phyloP scores from a whole-genome alignment of 495 filamentous ascomycete species.

The Parachaetomium inaequale region DNA sequence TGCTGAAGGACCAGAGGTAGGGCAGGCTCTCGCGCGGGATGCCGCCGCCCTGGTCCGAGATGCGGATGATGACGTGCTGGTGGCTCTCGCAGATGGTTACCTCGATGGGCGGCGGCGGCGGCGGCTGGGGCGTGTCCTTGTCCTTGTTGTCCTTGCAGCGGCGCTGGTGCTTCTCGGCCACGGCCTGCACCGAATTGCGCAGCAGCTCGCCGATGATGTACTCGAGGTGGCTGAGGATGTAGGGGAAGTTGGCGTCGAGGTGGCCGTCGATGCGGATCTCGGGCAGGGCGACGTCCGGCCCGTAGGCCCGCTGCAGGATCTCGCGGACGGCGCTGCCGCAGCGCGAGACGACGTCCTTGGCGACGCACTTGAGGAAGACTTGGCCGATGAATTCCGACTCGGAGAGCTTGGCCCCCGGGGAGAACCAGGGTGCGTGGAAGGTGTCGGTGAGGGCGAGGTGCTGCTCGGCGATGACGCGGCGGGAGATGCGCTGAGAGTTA shows the following conservation, averaged over 20 bases:
- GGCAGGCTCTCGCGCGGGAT: constrained; percentile 82
- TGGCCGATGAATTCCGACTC: constrained; percentile 90
- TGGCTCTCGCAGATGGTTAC: constrained; percentile 91
- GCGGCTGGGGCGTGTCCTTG: constrained; percentile 23
- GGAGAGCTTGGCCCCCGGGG: constrained; percentile 68
- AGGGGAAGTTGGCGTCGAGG: constrained; percentile 86
- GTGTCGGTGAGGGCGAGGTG: constrained; percentile 96
- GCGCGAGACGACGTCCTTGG: constrained; percentile 78
- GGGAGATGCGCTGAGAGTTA: constrained; percentile 70
- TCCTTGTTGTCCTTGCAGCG: no score
- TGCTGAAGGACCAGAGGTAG: constrained; percentile 93
- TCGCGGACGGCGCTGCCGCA: constrained; percentile 71
- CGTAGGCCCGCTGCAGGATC: constrained; percentile 68
- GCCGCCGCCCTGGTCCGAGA: constrained; percentile 93
- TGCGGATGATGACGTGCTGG: constrained; percentile 93
- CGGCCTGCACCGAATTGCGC: constrained; percentile 89
- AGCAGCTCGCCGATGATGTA: constrained; percentile 96
- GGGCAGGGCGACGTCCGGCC: constrained; percentile 64
- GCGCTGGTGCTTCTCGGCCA: constrained; percentile 61
- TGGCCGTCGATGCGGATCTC: constrained; percentile 84
- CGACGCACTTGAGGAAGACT: constrained; percentile 91
- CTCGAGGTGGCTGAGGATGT: constrained; percentile 91
- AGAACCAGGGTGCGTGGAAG: constrained; percentile 90
- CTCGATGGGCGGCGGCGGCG: constrained; percentile 73
- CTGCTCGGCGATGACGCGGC: constrained; percentile 95